Percentiles rank a stretch among this genome's conserved stretches.
Conservation (phyloP, 108 stramenopile genomes). For the Fragilariopsis cylindrus region DNA sequence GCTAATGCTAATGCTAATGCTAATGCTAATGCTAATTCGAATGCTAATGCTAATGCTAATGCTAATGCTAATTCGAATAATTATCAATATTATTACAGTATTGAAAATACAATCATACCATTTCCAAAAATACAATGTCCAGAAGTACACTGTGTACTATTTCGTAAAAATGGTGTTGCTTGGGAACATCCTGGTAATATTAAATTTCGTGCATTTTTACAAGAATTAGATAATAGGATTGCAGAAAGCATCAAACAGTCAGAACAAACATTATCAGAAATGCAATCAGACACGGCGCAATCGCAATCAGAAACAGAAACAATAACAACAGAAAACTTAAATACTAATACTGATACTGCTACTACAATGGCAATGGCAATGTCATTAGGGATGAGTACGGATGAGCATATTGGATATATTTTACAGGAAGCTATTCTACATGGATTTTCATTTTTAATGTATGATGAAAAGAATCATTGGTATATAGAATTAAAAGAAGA, state of each 20-base stretch:
- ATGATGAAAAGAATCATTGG: constrained; percentile 8
- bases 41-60: background rate
- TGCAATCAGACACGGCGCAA: too few species aligned
- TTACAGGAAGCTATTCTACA: background rate
- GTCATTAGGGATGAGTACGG: background rate
- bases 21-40: too few species aligned
- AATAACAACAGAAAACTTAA: background rate
- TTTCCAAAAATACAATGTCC: constrained; percentile 8
- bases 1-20: too few species aligned
- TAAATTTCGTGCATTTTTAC: constrained; percentile 5
- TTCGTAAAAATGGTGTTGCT: constrained; percentile 15
- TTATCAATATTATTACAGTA: background rate
- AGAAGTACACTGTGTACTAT: constrained; percentile 7
- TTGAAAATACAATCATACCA: background rate
- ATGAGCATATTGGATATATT: background rate
- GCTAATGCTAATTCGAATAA: background rate
- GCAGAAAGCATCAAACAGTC: too few species aligned
- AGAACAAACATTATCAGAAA: too few species aligned
- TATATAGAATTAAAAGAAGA: background rate
- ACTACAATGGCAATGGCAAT: background rate
- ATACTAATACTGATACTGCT: background rate
- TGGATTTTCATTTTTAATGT: background rate
- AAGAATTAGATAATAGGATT: background rate
- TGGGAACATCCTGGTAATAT: constrained; percentile 14
- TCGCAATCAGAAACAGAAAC: background rate